These are phyloP conservation scores for Fusarium secorum DNA, from an alignment of 2,329 filamentous ascomycete genomes.

Conservation along the genomic window DNA sequence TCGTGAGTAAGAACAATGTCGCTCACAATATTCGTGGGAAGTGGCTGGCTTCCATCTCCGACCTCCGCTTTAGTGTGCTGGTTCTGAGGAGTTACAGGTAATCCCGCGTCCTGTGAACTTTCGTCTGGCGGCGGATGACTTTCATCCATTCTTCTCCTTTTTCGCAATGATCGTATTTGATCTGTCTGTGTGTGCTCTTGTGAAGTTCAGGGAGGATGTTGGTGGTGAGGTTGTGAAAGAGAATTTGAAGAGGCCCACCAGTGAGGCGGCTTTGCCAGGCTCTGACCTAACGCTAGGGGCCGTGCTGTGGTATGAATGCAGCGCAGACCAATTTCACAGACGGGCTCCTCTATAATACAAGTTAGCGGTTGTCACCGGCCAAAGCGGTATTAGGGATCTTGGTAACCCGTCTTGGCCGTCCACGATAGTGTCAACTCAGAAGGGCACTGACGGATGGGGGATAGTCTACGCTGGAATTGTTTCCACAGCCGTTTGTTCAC, in stretches of 20 bases:
- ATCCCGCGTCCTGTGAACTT: fast-evolving
- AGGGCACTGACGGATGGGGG: fast-evolving
- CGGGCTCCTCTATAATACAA: fast-evolving
- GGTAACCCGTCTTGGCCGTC: background rate
- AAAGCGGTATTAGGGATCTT: fast-evolving
- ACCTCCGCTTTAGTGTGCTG: background rate
- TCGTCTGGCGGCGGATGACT: background rate
- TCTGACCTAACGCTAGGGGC: background rate
- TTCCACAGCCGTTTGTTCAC: fast-evolving
- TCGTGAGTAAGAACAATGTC: fast-evolving
- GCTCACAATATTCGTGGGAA: background rate
- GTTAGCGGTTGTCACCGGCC: background rate
- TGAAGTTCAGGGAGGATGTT: fast-evolving
- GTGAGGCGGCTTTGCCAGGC: background rate
- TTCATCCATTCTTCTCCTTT: background rate
- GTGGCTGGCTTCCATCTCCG: background rate
- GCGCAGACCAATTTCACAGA: background rate
- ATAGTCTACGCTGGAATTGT: fast-evolving
- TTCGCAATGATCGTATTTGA: no score
- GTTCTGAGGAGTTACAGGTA: background rate
- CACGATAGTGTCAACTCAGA: no score
- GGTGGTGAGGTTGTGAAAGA: background rate
- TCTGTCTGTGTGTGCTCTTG: background rate
- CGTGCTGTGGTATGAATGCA: background rate
- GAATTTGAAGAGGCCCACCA: background rate